These are phyloP conservation scores for Echeveria elegans DNA, from an alignment of 164 flowering plant genomes.

Conservation along the genomic window DNA sequence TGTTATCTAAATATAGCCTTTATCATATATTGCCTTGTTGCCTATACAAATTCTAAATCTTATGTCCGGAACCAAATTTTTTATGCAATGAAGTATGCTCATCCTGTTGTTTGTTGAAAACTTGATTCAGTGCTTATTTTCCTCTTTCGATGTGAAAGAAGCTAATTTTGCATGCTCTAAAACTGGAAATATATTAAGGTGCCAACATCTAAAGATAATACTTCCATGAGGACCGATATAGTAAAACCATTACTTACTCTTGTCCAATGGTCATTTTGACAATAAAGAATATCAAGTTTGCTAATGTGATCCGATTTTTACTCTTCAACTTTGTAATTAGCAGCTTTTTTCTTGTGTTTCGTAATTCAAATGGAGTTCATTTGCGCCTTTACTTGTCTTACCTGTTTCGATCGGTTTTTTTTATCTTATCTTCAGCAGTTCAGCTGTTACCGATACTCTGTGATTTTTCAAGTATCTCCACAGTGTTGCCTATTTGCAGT, in stretches of 20 bases:
- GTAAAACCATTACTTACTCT: neutral
- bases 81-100: no score
- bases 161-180: no score
- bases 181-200: neutral
- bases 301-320: no score
- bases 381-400: neutral
- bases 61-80: no score
- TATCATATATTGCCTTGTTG: neutral
- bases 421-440: neutral
- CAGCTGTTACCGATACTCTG: neutral
- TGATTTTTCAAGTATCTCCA: neutral
- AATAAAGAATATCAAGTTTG: neutral
- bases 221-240: no score
- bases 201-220: neutral
- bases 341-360: neutral
- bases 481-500: neutral
- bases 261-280: neutral
- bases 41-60: no score
- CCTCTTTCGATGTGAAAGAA: no score
- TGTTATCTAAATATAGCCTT: slow-evolving; percentile 5
- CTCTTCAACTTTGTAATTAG: no score
- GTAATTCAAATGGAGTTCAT: neutral
- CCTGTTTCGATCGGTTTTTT: neutral
- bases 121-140: no score
- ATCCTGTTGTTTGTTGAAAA: no score